Conservation (phyloP, 768 basidiomycete genomes). For the Naganishia onofrii region DNA sequence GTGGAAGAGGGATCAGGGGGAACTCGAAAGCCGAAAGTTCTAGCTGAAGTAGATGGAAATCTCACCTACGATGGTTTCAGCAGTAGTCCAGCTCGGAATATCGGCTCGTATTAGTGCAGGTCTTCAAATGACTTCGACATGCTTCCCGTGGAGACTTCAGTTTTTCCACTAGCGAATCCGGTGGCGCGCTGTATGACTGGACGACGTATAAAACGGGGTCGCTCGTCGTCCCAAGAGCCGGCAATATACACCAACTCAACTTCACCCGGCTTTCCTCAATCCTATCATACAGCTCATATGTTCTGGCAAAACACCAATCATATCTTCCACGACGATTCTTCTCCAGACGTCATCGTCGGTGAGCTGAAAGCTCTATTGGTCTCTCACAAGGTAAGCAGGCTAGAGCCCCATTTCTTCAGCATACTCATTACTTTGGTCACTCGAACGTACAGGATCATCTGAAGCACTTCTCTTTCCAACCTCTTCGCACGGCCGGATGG, state of each 20-base stretch:
- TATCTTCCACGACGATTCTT: background rate
- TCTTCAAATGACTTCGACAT: background rate
- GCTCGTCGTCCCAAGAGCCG: background rate
- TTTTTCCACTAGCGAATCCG: background rate
- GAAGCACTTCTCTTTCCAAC: constrained; percentile 7
- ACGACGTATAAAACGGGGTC: background rate
- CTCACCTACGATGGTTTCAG: background rate
- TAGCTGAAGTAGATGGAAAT: too few relatives aligned
- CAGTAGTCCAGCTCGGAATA: background rate
- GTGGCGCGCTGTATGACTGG: too few relatives aligned
- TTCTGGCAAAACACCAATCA: background rate
- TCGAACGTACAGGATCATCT: background rate
- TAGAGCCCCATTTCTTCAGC: too few relatives aligned
- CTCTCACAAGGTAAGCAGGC: background rate
- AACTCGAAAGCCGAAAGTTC: too few relatives aligned
- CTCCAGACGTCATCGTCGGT: background rate
- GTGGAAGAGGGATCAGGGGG: too few relatives aligned
- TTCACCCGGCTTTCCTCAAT: too few relatives aligned
- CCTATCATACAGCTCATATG: background rate
- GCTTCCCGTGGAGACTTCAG: background rate
- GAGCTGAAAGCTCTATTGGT: constrained; percentile 5
- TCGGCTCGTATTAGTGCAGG: background rate
- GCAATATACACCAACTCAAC: background rate
- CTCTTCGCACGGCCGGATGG: background rate
- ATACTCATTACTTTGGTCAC: too few relatives aligned